A percentile compares a stretch with the other conserved stretches of the same genome.
Conservation (phyloP, 352 stramenopile species). For the Nothophytophthora sp. region DNA sequence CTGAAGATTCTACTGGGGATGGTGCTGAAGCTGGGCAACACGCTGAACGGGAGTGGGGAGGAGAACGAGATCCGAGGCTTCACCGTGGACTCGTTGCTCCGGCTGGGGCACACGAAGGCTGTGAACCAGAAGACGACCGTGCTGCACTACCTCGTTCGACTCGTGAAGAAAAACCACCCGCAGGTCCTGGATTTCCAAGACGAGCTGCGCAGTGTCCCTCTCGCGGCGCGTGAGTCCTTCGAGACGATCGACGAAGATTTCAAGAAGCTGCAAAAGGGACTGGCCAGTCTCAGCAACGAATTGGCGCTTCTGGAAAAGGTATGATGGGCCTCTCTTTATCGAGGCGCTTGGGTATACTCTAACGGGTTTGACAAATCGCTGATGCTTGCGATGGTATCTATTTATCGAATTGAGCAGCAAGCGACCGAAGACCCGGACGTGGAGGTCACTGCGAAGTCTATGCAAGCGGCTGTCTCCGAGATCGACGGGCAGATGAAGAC, state of each 20-base stretch:
- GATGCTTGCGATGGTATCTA: constrained; percentile 1
- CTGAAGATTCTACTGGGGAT: constrained; percentile 96
- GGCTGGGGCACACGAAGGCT: constrained; percentile 94
- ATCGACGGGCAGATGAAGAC: constrained; percentile 51
- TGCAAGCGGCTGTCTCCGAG: constrained; percentile 29
- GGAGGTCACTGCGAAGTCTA: constrained; percentile 32
- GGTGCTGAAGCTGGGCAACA: constrained; percentile 97
- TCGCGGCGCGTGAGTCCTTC: constrained; percentile 84
- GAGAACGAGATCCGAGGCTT: constrained; percentile 93
- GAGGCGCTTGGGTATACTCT: not conserved
- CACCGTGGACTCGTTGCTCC: constrained; percentile 95
- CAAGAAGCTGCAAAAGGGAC: constrained; percentile 50
- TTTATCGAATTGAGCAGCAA: constrained; percentile 19
- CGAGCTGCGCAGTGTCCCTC: constrained; percentile 84
- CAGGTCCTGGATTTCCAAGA: constrained; percentile 91
- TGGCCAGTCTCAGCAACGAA: constrained; percentile 49
- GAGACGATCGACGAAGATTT: constrained; percentile 71
- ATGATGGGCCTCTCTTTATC: not conserved
- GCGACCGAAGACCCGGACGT: constrained; percentile 19
- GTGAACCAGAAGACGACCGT: constrained; percentile 97
- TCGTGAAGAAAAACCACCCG: constrained; percentile 96
- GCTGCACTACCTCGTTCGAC: constrained; percentile 97
- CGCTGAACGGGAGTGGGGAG: constrained; percentile 93
- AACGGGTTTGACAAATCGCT: constrained; percentile 1
- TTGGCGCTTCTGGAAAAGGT: constrained; percentile 51